Evolutionary conservation across 805 yeast genomes (phyloP), one percentile per base, ranked within the genome.

Genomic region (Wickerhamomyces canadensis): DNA sequence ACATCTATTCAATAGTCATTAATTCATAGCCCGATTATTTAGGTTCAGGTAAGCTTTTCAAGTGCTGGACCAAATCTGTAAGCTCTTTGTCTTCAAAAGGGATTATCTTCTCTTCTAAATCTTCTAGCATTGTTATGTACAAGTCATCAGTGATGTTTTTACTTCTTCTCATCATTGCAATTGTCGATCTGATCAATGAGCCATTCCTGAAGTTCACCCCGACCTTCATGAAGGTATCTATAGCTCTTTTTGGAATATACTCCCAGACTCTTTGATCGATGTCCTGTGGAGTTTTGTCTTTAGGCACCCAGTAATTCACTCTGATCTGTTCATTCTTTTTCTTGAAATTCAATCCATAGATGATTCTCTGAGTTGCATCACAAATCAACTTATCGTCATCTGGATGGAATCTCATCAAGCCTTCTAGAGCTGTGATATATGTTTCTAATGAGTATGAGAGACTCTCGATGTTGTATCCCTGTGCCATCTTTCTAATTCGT

Each of bases 391-490:
- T 6, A 2, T 22, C 12, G n/a, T 28, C 24, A 13, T 11, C 13
- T 6, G 25, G 25, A 29, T 31, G 22, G 27, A 43, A 31, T 11
- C 19, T 28, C 7, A 36, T 5, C 14, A 43, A 19, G 3, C 45
- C 45, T 13, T 38, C 19, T 5, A 43, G 19, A 5, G 43, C 43
- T 13, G 7, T 15, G 8, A 30, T 15, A 18, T 31, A 33, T 7
- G 37, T 27, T 13, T 34, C 22, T 11, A 42, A 19, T 8, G 45
- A 42, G 19, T 28, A 36, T 3, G 43, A 26, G 15, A 28, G 31
- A 2, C 21, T 22, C 9, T 7, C 30, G 5, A 36, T 14, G 7
- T 33, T 14, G 5, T 13, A 14, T 4, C 42, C 38, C 24, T 19
- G 24, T 11, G 40, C 5, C 15, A 42, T 34, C 2, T 19, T 22